phyloP scores from a whole-genome alignment of 2,329 filamentous ascomycete genomes.

The Ramularia collo-cygni region DNA sequence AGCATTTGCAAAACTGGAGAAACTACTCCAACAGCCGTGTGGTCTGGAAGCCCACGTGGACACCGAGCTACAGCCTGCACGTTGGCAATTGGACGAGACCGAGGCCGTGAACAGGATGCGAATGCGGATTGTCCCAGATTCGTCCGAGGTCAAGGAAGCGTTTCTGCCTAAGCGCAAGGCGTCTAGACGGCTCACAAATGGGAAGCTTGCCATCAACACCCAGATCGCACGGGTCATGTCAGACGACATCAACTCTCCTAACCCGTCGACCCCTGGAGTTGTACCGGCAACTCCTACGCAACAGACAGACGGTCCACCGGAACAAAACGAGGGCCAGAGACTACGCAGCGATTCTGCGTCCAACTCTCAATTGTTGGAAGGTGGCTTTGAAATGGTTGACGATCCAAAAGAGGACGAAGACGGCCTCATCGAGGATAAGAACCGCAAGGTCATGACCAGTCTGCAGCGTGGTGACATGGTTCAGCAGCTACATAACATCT shows the following conservation, averaged over 20 bases:
- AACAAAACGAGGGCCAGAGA: conserved; percentile 21
- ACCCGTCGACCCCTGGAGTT: conserved; percentile 10
- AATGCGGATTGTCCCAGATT: conserved; percentile 75
- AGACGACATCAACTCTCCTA: conserved; percentile 21
- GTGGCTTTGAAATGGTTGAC: conserved; percentile 93
- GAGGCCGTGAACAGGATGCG: conserved; percentile 95
- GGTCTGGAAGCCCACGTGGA: conserved; percentile 66
- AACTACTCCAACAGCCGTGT: conserved; percentile 69
- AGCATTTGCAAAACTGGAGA: conserved; percentile 69
- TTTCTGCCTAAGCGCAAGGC: conserved; percentile 79
- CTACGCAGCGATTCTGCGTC: conserved; percentile 38
- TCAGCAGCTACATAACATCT: conserved; percentile 90
- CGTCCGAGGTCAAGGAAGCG: conserved; percentile 58
- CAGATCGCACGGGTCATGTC: conserved; percentile 23
- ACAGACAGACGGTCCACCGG: conserved; percentile 14
- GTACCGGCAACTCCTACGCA: conserved; percentile 9
- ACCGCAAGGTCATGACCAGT: conserved; percentile 93
- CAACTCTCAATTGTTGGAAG: conserved; percentile 53
- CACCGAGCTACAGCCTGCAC: conserved; percentile 38
- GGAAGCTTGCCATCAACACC: conserved; percentile 26
- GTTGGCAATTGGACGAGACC: conserved; percentile 92
- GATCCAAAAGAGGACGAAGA: conserved; percentile 82
- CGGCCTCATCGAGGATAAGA: conserved; percentile 84
- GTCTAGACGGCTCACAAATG: conserved; percentile 42
- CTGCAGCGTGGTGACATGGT: conserved; percentile 86